Percentiles rank a stretch among this genome's conserved stretches.
These are phyloP conservation scores for Cladophialophora psammophila DNA, from an alignment of 2,329 filamentous ascomycete species.

Conservation along the genomic window DNA sequence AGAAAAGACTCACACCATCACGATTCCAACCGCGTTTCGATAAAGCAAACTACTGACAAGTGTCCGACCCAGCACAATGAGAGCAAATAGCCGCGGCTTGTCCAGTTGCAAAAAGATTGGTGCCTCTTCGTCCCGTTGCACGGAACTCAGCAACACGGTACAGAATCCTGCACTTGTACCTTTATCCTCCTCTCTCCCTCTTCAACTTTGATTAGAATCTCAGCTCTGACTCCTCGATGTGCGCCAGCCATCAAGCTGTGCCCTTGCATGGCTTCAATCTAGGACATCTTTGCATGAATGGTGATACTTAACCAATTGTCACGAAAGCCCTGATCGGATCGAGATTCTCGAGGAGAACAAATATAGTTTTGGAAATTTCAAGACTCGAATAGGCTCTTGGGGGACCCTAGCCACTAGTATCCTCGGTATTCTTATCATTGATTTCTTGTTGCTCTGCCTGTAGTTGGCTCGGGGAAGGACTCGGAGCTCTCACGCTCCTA, in stretches of 20 bases:
- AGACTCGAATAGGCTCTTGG: neutral
- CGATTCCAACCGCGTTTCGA: neutral
- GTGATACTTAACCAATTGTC: neutral
- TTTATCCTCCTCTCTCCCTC: neutral
- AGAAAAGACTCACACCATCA: neutral
- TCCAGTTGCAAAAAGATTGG: neutral
- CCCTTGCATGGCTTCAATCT: neutral
- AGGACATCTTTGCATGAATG: neutral
- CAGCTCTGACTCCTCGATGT: neutral
- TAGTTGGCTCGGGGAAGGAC: constrained; percentile 34
- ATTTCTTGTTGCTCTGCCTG: constrained; percentile 35
- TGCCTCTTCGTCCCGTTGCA: neutral
- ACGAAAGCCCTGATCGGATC: neutral
- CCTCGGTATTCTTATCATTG: constrained; percentile 39
- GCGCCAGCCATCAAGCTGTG: neutral
- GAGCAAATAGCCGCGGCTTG: neutral
- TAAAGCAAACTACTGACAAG: neutral
- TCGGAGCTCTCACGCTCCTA: constrained; percentile 36
- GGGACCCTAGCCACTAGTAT: constrained; percentile 36
- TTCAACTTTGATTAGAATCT: neutral
- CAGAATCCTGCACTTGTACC: neutral
- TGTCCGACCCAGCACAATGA: neutral
- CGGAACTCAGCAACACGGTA: neutral
- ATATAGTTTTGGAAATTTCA: neutral
- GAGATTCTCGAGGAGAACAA: neutral